phyloP scores from a whole-genome alignment of 192 early-diverging fungal species.

The Chytriomyces hyalinus region DNA sequence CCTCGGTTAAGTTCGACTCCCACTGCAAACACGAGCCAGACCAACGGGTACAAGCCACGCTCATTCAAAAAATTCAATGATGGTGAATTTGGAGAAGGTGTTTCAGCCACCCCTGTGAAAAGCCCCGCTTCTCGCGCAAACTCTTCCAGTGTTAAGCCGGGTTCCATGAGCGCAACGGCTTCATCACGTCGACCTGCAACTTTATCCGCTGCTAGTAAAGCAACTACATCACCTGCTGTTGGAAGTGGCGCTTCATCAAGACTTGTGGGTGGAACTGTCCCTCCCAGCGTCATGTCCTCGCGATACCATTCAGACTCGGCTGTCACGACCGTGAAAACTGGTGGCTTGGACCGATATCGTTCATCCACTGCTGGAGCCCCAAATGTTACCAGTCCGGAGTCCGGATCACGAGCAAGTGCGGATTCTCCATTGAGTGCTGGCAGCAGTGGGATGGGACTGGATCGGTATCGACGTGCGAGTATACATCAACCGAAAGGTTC shows the following conservation, averaged over 20 bases:
- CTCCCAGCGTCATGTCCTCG: not conserved
- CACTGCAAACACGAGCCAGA: not conserved
- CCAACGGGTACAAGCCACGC: conserved; percentile 40
- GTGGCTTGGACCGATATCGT: not conserved
- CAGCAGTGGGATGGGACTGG: not conserved
- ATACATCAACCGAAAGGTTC: not conserved
- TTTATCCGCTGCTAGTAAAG: not conserved
- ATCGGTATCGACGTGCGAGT: not conserved
- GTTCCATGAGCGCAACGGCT: not conserved
- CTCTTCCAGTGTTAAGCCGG: not conserved
- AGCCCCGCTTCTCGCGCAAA: not conserved
- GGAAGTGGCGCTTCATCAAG: too few species aligned
- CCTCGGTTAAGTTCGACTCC: not conserved
- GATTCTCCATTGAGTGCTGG: not conserved
- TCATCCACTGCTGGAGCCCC: not conserved
- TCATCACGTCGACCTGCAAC: not conserved
- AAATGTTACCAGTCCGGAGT: too few species aligned
- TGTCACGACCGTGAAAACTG: not conserved
- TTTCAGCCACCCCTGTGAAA: not conserved
- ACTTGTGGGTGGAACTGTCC: not conserved
- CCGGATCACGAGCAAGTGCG: not conserved
- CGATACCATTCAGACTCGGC: not conserved
- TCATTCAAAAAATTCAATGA: conserved; percentile 48
- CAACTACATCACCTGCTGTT: not conserved
- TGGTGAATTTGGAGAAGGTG: not conserved